Percentiles rank a stretch among this genome's conserved stretches.
These are phyloP conservation scores for Aspergillus sclerotialis DNA, from an alignment of 2,329 filamentous ascomycete species.

Conservation along the genomic window DNA sequence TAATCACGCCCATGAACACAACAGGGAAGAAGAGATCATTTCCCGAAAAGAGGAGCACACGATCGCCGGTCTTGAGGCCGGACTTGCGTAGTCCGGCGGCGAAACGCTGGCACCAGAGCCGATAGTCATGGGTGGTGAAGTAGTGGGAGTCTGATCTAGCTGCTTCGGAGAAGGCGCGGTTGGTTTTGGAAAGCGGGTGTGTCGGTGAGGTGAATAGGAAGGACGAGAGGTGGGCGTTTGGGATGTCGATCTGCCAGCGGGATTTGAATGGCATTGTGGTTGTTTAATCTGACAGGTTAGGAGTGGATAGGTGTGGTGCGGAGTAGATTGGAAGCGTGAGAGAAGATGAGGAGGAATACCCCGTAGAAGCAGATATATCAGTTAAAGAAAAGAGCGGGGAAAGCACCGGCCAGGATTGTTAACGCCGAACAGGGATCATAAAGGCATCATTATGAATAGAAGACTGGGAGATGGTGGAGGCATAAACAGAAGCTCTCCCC, in stretches of 20 bases:
- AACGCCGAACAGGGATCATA: not conserved
- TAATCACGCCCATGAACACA: conserved; percentile 64
- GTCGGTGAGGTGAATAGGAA: conserved; percentile 47
- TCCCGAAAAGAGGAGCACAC: conserved; percentile 65
- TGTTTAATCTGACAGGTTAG: conserved; percentile 11
- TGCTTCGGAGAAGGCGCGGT: conserved; percentile 55
- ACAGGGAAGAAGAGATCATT: conserved; percentile 69
- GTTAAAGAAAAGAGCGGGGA: not conserved
- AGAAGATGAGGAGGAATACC: not conserved
- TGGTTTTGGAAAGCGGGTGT: conserved; percentile 37
- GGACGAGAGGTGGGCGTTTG: conserved; percentile 32
- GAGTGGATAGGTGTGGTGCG: not conserved
- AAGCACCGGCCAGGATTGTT: not conserved
- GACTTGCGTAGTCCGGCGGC: conserved; percentile 59
- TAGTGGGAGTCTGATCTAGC: conserved; percentile 59
- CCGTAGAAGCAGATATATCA: not conserved
- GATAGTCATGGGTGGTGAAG: conserved; percentile 58
- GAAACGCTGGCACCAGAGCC: conserved; percentile 64
- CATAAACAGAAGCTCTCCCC: conserved; percentile 1
- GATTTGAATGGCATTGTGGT: conserved; percentile 48
- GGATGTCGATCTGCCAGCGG: conserved; percentile 41
- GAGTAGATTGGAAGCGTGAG: not conserved
- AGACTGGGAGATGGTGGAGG: too few relatives aligned
- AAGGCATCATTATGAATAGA: not conserved
- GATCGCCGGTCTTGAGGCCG: conserved; percentile 61